A percentile compares a stretch with the other conserved stretches of the same genome.
Evolutionary conservation across 306 rosid species (phyloP).

Genomic region (Casuarina cunninghamiana): DNA sequence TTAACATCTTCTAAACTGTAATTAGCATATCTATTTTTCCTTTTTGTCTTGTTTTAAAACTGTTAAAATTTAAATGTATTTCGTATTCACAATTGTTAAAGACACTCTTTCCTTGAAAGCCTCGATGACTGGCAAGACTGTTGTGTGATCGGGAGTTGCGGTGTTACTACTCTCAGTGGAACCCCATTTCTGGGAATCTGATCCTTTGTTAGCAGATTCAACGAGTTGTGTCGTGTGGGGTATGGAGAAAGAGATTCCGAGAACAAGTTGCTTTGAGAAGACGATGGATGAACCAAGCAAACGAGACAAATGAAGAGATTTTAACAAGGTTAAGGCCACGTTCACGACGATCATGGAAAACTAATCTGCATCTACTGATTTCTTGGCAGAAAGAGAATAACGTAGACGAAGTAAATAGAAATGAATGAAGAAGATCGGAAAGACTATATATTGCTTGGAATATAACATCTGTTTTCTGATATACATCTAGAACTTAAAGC

Average conservation of each 20-base stretch:
- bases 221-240: background rate
- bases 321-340: background rate
- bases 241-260: background rate
- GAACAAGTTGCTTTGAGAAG: background rate
- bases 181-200: background rate
- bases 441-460: slow-evolving; percentile 10
- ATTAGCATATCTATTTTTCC: no score
- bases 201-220: background rate
- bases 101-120: no score
- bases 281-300: background rate
- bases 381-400: background rate
- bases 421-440: slow-evolving; percentile 12
- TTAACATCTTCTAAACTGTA: no score
- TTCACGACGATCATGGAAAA: background rate
- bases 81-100: no score
- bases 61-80: no score
- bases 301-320: no score
- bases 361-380: background rate
- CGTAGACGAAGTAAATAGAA: slow-evolving; percentile 16
- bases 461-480: slow-evolving; percentile 46
- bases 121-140: background rate
- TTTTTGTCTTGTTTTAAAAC: no score
- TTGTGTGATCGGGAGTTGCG: background rate
- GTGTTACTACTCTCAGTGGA: background rate
- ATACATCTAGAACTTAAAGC: slow-evolving; percentile 45